These are phyloP conservation scores for Cercospora sp. DNA, from an alignment of 2,329 filamentous ascomycete species.

Conservation along the genomic window DNA sequence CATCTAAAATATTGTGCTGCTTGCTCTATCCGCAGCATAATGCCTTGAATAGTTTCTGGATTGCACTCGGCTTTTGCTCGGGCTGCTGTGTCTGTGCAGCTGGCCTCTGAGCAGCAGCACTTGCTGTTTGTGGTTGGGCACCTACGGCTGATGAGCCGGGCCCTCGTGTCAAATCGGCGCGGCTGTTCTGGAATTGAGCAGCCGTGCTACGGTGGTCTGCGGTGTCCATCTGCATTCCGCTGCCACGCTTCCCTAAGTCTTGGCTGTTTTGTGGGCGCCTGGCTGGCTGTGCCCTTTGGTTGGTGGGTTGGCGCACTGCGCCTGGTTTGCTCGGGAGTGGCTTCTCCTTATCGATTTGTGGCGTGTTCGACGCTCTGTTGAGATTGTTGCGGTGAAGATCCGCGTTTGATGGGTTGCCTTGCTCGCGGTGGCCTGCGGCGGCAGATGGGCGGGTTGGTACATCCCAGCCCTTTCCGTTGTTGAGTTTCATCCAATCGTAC, in stretches of 20 bases:
- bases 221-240: slow-evolving; percentile 77
- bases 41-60: slow-evolving; percentile 90
- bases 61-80: slow-evolving; percentile 74
- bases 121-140: slow-evolving; percentile 18
- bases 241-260: slow-evolving; percentile 65
- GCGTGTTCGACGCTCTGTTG: slow-evolving; percentile 64
- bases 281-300: slow-evolving; percentile 54
- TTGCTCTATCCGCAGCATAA: slow-evolving; percentile 73
- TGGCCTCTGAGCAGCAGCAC: slow-evolving; percentile 18
- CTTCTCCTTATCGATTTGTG: slow-evolving; percentile 35
- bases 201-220: slow-evolving; percentile 76
- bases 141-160: slow-evolving; percentile 19
- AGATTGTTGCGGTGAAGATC: slow-evolving; percentile 62
- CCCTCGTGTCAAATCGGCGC: slow-evolving; percentile 53
- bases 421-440: slow-evolving; percentile 74
- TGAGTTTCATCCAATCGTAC: slow-evolving; percentile 99
- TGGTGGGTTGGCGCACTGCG: slow-evolving; percentile 67
- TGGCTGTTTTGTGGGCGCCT: slow-evolving; percentile 36
- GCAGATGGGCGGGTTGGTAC: slow-evolving; percentile 67
- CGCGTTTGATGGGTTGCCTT: slow-evolving; percentile 76
- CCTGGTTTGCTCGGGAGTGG: slow-evolving; percentile 58
- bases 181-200: slow-evolving; percentile 95
- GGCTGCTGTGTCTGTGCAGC: slow-evolving; percentile 39
- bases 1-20: slow-evolving; percentile 12
- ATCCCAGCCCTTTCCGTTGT: slow-evolving; percentile 90